phyloP scores from a whole-genome alignment of 2,329 filamentous ascomycete species.

The Claviceps quebecensis region DNA sequence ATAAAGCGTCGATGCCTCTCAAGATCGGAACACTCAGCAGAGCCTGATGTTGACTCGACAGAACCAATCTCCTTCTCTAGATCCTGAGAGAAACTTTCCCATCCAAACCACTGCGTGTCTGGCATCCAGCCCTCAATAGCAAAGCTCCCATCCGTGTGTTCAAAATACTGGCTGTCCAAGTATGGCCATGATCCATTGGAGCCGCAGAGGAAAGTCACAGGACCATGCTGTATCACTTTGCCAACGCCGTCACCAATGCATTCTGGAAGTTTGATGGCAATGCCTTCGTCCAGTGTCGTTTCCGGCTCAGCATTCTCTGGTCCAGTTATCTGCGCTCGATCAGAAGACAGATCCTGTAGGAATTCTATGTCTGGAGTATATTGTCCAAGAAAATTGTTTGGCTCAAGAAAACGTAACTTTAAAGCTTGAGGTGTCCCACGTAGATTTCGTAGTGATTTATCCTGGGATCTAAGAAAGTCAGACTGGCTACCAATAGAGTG shows the following conservation, averaged over 20 bases:
- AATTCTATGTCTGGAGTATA: neutral
- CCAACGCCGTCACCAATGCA: neutral
- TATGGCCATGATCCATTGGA: conserved; percentile 19
- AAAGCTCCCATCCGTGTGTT: conserved; percentile 23
- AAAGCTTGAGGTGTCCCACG: neutral
- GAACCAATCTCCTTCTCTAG: conserved; percentile 13
- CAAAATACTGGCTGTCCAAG: conserved; percentile 20
- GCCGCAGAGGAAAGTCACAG: conserved; percentile 11
- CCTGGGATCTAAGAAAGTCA: neutral
- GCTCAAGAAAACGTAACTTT: conserved; percentile 3
- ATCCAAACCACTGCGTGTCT: conserved; percentile 20
- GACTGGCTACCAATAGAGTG: neutral
- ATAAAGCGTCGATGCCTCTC: conserved; percentile 11
- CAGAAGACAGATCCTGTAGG: neutral
- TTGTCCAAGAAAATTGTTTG: conserved; percentile 5
- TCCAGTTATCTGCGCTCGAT: neutral
- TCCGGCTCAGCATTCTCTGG: neutral
- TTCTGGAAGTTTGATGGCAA: neutral
- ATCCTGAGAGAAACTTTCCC: conserved; percentile 16
- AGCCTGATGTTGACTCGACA: neutral
- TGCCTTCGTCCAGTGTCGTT: neutral
- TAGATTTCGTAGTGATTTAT: neutral
- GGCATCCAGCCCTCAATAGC: conserved; percentile 31
- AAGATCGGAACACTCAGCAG: conserved; percentile 2
- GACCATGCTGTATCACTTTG: neutral